These are phyloP conservation scores for Staphylotrichum tortipilum DNA, from an alignment of 495 filamentous ascomycete species.

Conservation along the genomic window DNA sequence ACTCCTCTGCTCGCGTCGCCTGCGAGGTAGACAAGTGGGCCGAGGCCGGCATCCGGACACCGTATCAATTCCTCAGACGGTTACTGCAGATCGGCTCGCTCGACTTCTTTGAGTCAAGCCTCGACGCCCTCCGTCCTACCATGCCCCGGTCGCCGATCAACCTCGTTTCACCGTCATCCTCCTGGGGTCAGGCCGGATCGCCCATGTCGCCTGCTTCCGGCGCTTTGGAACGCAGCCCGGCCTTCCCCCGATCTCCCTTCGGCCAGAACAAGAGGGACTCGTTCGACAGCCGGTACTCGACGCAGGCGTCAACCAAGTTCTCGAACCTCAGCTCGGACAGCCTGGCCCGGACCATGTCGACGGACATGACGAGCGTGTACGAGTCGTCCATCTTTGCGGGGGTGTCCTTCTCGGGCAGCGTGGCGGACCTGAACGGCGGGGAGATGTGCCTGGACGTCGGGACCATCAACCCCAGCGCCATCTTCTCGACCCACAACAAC, in stretches of 20 bases:
- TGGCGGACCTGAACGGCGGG: not conserved
- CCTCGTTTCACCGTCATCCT: constrained; percentile 1
- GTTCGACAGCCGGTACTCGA: constrained; percentile 14
- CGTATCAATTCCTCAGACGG: constrained; percentile 23
- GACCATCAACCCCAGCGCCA: constrained; percentile 2
- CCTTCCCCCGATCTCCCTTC: not conserved
- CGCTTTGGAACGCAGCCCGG: not conserved
- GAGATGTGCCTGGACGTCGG: not conserved
- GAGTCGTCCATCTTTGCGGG: constrained; percentile 13
- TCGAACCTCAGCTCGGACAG: constrained; percentile 21
- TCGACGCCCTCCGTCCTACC: not conserved
- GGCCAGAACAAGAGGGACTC: constrained; percentile 13
- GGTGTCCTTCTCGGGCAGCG: not conserved
- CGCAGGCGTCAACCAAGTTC: constrained; percentile 11
- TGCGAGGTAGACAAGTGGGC: constrained; percentile 25
- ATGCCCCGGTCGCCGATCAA: not conserved
- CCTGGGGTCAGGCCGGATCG: not conserved
- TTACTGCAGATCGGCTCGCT: constrained; percentile 25
- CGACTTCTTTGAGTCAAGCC: constrained; percentile 17
- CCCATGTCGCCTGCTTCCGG: not conserved
- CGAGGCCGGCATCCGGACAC: constrained; percentile 18
- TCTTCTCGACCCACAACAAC: not conserved
- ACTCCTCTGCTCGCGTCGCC: constrained; percentile 18
- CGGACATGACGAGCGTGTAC: constrained; percentile 20
- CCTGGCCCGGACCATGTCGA: constrained; percentile 19